Evolutionary conservation across 257 asterid genomes (phyloP).

Genomic region (Haberlea rhodopensis): DNA sequence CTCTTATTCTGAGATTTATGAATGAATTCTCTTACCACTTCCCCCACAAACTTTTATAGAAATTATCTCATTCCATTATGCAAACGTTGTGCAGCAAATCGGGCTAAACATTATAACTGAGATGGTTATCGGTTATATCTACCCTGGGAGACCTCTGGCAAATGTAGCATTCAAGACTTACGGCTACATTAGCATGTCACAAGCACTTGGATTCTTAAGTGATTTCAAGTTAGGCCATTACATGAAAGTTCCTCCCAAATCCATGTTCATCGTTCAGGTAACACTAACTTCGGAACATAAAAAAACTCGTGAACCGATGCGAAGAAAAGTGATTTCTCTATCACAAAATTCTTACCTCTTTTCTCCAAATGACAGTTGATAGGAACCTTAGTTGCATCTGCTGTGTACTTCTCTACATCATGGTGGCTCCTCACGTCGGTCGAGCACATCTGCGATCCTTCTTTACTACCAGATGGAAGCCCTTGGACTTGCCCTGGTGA

Average conservation of each 20-base stretch:
- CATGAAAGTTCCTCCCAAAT: conserved; percentile 86
- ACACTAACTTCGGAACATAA: not conserved
- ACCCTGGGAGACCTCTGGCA: conserved; percentile 79
- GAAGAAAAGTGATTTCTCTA: too few species aligned
- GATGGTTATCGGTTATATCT: conserved; percentile 57
- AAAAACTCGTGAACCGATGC: too few species aligned
- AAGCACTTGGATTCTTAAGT: conserved; percentile 50
- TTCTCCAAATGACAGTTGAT: conserved; percentile 33
- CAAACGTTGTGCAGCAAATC: conserved; percentile 41
- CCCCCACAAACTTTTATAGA: not conserved
- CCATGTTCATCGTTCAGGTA: conserved; percentile 83
- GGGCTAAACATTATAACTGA: conserved; percentile 75
- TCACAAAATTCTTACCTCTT: not conserved
- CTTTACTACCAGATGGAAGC: conserved; percentile 48
- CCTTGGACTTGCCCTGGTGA: conserved; percentile 87
- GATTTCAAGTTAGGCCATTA: conserved; percentile 81
- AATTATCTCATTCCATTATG: not conserved
- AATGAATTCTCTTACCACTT: too few species aligned
- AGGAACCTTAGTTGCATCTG: conserved; percentile 57
- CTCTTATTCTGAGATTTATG: not conserved
- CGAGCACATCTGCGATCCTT: conserved; percentile 46
- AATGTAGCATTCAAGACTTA: conserved; percentile 79
- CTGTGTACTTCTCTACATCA: conserved; percentile 45
- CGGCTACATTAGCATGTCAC: conserved; percentile 78
- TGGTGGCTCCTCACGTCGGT: conserved; percentile 65